Evolutionary conservation across 140 eudicot species (phyloP).

Genomic region (Eryngium alpinum): DNA sequence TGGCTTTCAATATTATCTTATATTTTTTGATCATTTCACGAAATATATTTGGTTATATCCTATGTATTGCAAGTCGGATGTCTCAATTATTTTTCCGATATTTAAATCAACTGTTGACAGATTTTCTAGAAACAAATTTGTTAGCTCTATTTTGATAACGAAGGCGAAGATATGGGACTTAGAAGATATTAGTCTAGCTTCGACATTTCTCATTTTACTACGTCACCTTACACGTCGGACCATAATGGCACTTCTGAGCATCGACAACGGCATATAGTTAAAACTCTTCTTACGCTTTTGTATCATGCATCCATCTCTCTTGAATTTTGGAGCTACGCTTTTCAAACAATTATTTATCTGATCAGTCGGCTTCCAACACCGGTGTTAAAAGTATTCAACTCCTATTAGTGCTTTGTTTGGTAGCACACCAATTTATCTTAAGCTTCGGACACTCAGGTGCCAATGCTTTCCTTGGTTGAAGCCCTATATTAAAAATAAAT

Average conservation of each 20-base stretch:
- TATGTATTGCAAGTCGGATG: not conserved
- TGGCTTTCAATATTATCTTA: not conserved
- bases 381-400: not conserved
- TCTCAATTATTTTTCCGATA: not conserved
- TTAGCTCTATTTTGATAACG: not conserved
- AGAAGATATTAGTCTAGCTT: not conserved
- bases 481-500: not conserved
- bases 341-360: not conserved
- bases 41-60: not conserved
- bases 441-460: not conserved
- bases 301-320: not conserved
- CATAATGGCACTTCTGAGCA: not conserved
- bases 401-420: not conserved
- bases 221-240: constrained; percentile 9
- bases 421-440: not conserved
- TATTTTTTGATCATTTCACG: not conserved
- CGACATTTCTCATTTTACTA: not conserved
- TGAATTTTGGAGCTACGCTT: not conserved
- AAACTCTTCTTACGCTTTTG: constrained; percentile 7
- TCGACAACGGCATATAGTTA: not conserved
- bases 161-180: constrained; percentile 6
- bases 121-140: not conserved
- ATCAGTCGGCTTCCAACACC: not conserved
- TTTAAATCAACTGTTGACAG: constrained; percentile 2
- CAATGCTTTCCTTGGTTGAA: not conserved